Percentiles rank a stretch among this genome's conserved stretches.
phyloP scores from a whole-genome alignment of 1,284 basidiomycete species.

The Apiotrichum sp. region DNA sequence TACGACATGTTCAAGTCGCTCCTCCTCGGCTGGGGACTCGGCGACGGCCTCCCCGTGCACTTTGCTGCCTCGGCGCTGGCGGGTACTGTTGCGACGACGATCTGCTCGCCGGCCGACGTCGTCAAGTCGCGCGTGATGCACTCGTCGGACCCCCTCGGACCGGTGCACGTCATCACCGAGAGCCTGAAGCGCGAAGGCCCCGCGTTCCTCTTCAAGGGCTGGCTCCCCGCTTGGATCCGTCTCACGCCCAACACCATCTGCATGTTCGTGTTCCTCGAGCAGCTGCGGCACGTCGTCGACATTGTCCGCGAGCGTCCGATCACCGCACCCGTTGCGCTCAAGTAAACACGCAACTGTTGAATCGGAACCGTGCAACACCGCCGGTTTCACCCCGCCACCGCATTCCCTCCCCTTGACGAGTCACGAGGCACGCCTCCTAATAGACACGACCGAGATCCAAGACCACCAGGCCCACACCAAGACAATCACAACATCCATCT shows the following conservation, averaged over 20 bases:
- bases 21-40: slow-evolving; percentile 40
- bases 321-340: neutral
- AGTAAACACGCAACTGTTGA: neutral
- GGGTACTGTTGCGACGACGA: slow-evolving; percentile 53
- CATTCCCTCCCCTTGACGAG: too few relatives aligned
- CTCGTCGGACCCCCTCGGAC: slow-evolving; percentile 27
- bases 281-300: slow-evolving; percentile 41
- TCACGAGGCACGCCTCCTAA: too few relatives aligned
- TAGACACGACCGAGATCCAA: too few relatives aligned
- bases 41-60: slow-evolving; percentile 50
- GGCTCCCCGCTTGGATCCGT: slow-evolving; percentile 53
- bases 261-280: slow-evolving; percentile 47
- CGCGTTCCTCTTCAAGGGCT: slow-evolving; percentile 53
- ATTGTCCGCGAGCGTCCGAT: slow-evolving; percentile 6
- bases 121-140: slow-evolving; percentile 52
- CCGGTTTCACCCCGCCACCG: too few relatives aligned
- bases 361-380: neutral
- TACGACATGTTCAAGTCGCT: slow-evolving; percentile 55
- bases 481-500: too few relatives aligned
- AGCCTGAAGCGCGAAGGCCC: slow-evolving; percentile 41
- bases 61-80: slow-evolving; percentile 50
- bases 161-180: slow-evolving; percentile 21
- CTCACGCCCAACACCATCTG: slow-evolving; percentile 49
- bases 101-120: slow-evolving; percentile 50
- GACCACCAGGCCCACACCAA: too few relatives aligned